These are phyloP conservation scores for Metarhizium guizhouense DNA, from an alignment of 2,329 filamentous ascomycete species.

Conservation along the genomic window DNA sequence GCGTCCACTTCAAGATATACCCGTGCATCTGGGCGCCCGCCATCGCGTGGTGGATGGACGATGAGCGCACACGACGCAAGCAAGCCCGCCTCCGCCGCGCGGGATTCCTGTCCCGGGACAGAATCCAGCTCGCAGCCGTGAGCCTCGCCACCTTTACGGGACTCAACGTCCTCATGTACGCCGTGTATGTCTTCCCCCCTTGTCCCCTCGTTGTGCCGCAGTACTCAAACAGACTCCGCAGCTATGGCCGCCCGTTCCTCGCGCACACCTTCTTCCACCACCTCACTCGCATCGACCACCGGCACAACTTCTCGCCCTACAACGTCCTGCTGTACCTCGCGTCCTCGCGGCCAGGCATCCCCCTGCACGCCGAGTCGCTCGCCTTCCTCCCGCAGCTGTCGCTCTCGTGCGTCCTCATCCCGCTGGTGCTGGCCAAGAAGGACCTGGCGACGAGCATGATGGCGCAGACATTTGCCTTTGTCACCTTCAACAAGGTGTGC, in stretches of 20 bases:
- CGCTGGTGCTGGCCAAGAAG: slow-evolving; percentile 67
- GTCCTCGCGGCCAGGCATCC: slow-evolving; percentile 48
- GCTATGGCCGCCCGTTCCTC: slow-evolving; percentile 73
- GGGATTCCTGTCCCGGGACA: slow-evolving; percentile 41
- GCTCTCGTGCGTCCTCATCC: slow-evolving; percentile 68
- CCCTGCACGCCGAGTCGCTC: slow-evolving; percentile 58
- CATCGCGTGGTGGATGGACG: slow-evolving; percentile 73
- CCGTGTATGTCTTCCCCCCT: slow-evolving; percentile 41
- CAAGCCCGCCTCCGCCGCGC: background rate
- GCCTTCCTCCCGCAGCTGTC: slow-evolving; percentile 85
- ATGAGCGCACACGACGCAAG: slow-evolving; percentile 26
- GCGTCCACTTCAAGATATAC: slow-evolving; percentile 97
- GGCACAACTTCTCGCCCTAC: slow-evolving; percentile 97
- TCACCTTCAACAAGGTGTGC: slow-evolving; percentile 97
- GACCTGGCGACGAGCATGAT: slow-evolving; percentile 80
- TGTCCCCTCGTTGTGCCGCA: background rate
- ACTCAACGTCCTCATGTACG: slow-evolving; percentile 74
- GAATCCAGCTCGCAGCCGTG: slow-evolving; percentile 49
- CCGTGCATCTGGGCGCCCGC: slow-evolving; percentile 89
- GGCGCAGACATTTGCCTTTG: slow-evolving; percentile 93
- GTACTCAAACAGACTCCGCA: slow-evolving; percentile 21
- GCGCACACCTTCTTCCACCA: slow-evolving; percentile 91
- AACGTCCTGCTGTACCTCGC: slow-evolving; percentile 84
- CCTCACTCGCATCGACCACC: slow-evolving; percentile 84
- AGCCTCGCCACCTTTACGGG: slow-evolving; percentile 65